Conservation (phyloP, 345 rosid genomes). For the Moricandia moricandioides region DNA sequence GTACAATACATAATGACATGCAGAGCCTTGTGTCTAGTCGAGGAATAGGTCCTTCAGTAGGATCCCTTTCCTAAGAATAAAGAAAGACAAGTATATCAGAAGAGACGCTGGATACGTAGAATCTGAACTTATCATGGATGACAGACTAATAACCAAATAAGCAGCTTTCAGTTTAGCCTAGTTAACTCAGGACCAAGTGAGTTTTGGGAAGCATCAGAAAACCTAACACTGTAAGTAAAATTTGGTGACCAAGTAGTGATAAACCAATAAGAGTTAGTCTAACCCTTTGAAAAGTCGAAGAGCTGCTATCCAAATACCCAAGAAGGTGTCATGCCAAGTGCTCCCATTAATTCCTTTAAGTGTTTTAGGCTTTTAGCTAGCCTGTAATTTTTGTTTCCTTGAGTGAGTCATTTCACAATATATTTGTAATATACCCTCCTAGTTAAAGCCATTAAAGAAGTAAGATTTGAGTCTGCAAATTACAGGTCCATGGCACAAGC, state of each 20-base stretch:
- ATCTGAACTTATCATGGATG: conserved; percentile 1
- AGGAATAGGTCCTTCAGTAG: conserved; percentile 90
- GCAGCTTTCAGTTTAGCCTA: not conserved
- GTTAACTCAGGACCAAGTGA: not conserved
- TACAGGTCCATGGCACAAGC: no score
- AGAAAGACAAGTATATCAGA: conserved; percentile 10
- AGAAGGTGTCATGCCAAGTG: conserved; percentile 87
- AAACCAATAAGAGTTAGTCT: conserved; percentile 23
- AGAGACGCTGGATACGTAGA: not conserved
- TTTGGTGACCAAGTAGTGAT: not conserved
- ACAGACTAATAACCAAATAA: not conserved
- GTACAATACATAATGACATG: conserved; percentile 77
- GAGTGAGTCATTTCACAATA: no score
- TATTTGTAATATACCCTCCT: no score
- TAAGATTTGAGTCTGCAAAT: no score
- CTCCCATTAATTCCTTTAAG: conserved; percentile 77
- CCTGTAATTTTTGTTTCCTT: no score
- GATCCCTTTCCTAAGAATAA: conserved; percentile 75
- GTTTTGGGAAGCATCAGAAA: not conserved
- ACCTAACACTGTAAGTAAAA: not conserved
- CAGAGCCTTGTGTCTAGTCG: conserved; percentile 79
- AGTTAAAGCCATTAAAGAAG: no score
- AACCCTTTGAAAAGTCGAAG: conserved; percentile 97
- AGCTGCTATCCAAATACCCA: conserved; percentile 90
- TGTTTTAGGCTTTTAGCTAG: no score